A percentile compares a stretch with the other conserved stretches of the same genome.
phyloP scores from a whole-genome alignment of 139 green algal species.

The Chlamydomonas incerta region DNA sequence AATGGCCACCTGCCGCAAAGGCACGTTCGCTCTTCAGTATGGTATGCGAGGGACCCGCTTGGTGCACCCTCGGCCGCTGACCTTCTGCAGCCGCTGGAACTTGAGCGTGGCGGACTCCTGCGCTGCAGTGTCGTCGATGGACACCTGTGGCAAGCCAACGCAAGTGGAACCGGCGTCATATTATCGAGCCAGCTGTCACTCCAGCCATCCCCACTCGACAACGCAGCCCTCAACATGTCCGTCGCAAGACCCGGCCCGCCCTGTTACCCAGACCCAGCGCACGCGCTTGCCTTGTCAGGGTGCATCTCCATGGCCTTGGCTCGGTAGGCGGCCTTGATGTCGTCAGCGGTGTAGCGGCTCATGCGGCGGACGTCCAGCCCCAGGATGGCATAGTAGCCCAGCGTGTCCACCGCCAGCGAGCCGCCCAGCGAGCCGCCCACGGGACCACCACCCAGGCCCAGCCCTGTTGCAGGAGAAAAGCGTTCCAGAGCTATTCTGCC shows the following conservation, averaged over 20 bases:
- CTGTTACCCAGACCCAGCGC: not conserved
- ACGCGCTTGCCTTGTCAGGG: conserved; percentile 2
- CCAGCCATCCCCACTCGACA: no score
- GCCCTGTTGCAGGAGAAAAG: no score
- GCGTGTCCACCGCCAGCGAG: not conserved
- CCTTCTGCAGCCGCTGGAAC: conserved; percentile 40
- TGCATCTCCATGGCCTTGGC: conserved; percentile 30
- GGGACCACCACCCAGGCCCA: no score
- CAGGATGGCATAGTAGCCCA: conserved; percentile 40
- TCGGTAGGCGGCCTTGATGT: conserved; percentile 41
- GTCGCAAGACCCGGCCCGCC: no score
- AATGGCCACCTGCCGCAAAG: no score
- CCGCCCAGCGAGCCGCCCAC: not conserved
- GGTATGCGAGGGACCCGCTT: no score
- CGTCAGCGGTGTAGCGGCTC: not conserved
- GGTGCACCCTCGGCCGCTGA: no score
- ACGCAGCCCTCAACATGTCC: no score
- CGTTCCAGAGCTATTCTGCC: no score
- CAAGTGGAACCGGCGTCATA: no score
- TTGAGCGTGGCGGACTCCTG: conserved; percentile 35
- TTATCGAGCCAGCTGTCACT: no score
- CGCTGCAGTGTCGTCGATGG: not conserved
- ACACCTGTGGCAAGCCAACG: conserved; percentile 38
- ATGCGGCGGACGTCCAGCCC: conserved; percentile 10
- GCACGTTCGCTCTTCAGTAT: no score